Evolutionary conservation across 805 yeast genomes (phyloP), one percentile per base, ranked within the genome.

Genomic region (Priceomyces haplophilus): DNA sequence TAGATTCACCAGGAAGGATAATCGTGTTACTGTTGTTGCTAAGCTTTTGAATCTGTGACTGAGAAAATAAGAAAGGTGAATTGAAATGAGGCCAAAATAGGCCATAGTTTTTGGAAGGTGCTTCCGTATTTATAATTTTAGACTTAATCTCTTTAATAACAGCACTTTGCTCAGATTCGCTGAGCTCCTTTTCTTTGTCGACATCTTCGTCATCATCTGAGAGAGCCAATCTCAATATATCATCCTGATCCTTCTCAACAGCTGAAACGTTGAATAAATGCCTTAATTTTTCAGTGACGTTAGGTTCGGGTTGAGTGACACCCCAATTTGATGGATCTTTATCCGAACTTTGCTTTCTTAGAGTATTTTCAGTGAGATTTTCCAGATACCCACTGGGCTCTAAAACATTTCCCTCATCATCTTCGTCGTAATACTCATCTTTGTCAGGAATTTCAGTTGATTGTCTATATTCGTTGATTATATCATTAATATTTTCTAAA

Each of bases 51-150:
- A 88, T 60, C 59, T 86, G 96, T 0, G 96, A 74, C 64, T 90
- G 98, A 0, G 97, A 83, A 39, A 78, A 79, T 49, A 91, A 68
- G 64, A 88, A 91, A 0, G 97, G 97, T 0, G 97, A 90, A 15
- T 85, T 85, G 10, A 73, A 67, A 59, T 91, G 97, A 1, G 83
- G 67, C 75, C 95, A 91, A 61, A 91, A 90, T 27, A 89, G 67
- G 6, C 88, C 81, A 35, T 49, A 55, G 41, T 57, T 56, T 12
- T 46, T 46, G 8, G 45, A 34, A 13, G 30, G 24, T 15, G 34
- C 31, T 4, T 13, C n/a, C 13, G 31, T 13, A 4, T 36, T 13
- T 13, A 39, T 30, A 19, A 33, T 50, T 34, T 62, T 63, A 24
- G 56, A 53, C 35, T 62, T 58, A 43, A 67, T 63, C 38, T 62